phyloP scores from a whole-genome alignment of 805 yeast genomes.

The Metschnikowia santaceciliae region DNA sequence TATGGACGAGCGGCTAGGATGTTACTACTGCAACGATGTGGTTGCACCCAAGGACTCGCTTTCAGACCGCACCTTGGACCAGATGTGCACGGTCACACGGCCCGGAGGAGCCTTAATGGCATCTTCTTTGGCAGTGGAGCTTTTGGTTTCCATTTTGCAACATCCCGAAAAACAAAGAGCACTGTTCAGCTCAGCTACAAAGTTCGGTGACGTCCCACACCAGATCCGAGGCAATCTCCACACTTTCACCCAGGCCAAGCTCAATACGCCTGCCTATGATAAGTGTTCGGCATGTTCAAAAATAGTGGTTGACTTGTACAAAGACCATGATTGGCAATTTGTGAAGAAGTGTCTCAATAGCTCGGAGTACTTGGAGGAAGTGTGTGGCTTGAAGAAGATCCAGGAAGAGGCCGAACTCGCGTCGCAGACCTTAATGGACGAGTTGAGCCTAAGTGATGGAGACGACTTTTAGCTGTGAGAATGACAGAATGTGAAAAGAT shows the following conservation, averaged over 20 bases:
- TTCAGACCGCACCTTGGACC: conserved; percentile 87
- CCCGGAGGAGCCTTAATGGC: conserved; percentile 95
- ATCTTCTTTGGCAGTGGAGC: conserved; percentile 79
- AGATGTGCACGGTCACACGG: conserved; percentile 97
- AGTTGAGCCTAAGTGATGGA: conserved; percentile 15
- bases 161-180: conserved; percentile 51
- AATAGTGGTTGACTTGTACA: conserved; percentile 50
- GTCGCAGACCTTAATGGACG: conserved; percentile 25
- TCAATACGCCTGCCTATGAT: conserved; percentile 68
- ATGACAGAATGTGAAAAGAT: no score
- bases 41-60: conserved; percentile 89
- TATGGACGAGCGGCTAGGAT: conserved; percentile 57
- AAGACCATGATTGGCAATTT: conserved; percentile 71
- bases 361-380: conserved; percentile 61
- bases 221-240: conserved; percentile 86
- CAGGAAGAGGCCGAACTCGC: conserved; percentile 67
- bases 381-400: conserved; percentile 74
- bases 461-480: conserved; percentile 6
- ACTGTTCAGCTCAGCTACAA: conserved; percentile 30
- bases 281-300: conserved; percentile 86
- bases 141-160: conserved; percentile 71
- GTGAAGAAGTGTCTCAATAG: conserved; percentile 67
- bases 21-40: conserved; percentile 94
- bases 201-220: conserved; percentile 75
- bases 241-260: conserved; percentile 57